Conservation (phyloP, 2,329 filamentous ascomycete species). For the Furcasterigmium sp. region DNA sequence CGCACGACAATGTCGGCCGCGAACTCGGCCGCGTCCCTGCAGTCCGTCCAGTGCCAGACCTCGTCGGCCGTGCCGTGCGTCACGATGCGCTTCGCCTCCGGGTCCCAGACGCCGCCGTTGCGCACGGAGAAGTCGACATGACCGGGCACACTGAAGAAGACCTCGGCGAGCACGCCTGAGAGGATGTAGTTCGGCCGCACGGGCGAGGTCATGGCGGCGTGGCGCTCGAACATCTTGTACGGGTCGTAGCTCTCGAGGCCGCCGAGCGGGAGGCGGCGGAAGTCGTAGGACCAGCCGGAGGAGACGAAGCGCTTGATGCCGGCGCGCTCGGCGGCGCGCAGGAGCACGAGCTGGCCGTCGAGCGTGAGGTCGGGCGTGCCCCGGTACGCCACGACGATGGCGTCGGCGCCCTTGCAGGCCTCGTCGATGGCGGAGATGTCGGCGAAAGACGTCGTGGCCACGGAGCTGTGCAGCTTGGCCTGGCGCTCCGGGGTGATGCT, state of each 20-base stretch:
- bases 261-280: slow-evolving; percentile 18
- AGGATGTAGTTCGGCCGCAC: slow-evolving; percentile 23
- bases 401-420: slow-evolving; percentile 6
- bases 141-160: slow-evolving; percentile 12
- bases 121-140: neutral
- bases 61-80: slow-evolving; percentile 2
- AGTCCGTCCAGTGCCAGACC: slow-evolving; percentile 3
- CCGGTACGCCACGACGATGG: slow-evolving; percentile 16
- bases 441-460: neutral
- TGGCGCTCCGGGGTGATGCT: neutral
- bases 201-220: slow-evolving; percentile 16
- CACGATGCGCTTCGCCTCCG: neutral
- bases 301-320: slow-evolving; percentile 21
- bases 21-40: slow-evolving; percentile 5
- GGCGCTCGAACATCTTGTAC: slow-evolving; percentile 20
- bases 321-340: slow-evolving; percentile 26
- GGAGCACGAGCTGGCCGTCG: slow-evolving; percentile 26
- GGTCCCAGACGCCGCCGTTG: neutral
- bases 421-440: slow-evolving; percentile 5
- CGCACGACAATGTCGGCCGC: slow-evolving; percentile 1
- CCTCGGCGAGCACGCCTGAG: slow-evolving; percentile 20
- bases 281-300: slow-evolving; percentile 23
- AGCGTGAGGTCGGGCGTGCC: slow-evolving; percentile 14
- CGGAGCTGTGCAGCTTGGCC: slow-evolving; percentile 2
- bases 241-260: slow-evolving; percentile 24